Conservation (phyloP, 2,329 filamentous ascomycete genomes). For the Ophiostoma himal-ulmi region DNA sequence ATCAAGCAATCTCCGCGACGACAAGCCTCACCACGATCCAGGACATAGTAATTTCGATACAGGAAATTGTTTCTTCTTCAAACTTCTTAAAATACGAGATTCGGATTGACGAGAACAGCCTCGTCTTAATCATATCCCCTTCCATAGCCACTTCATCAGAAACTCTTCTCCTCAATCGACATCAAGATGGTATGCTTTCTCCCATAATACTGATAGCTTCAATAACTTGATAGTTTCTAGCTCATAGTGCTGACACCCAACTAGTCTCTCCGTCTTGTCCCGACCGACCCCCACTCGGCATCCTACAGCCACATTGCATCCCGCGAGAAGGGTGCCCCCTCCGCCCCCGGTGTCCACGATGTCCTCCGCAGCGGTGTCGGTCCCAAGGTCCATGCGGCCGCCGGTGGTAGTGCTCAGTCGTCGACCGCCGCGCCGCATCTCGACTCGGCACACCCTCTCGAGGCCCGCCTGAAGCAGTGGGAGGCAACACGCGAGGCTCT, state of each 20-base stretch:
- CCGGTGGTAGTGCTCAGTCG: conserved; percentile 39
- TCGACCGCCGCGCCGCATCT: conserved; percentile 42
- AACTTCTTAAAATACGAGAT: not conserved
- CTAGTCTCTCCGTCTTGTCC: conserved; percentile 86
- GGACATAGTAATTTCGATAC: not conserved
- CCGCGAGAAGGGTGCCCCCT: conserved; percentile 67
- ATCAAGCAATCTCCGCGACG: not conserved
- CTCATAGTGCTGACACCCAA: conserved; percentile 1
- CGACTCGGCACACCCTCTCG: conserved; percentile 79
- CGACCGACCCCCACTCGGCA: conserved; percentile 59
- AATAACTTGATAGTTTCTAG: not conserved
- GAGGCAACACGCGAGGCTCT: conserved; percentile 78
- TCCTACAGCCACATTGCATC: conserved; percentile 56
- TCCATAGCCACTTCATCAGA: not conserved
- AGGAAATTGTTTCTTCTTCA: not conserved
- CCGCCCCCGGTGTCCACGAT: conserved; percentile 88
- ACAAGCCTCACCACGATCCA: not conserved
- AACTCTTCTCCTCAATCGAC: not conserved
- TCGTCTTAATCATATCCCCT: not conserved
- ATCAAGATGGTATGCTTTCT: conserved; percentile 1
- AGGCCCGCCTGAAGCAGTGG: conserved; percentile 84
- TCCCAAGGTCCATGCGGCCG: conserved; percentile 48
- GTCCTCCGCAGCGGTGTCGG: conserved; percentile 79
- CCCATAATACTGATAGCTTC: not conserved
- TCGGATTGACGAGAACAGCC: not conserved